Evolutionary conservation across 805 yeast genomes (phyloP).

Genomic region (Blastobotrys terrestris): DNA sequence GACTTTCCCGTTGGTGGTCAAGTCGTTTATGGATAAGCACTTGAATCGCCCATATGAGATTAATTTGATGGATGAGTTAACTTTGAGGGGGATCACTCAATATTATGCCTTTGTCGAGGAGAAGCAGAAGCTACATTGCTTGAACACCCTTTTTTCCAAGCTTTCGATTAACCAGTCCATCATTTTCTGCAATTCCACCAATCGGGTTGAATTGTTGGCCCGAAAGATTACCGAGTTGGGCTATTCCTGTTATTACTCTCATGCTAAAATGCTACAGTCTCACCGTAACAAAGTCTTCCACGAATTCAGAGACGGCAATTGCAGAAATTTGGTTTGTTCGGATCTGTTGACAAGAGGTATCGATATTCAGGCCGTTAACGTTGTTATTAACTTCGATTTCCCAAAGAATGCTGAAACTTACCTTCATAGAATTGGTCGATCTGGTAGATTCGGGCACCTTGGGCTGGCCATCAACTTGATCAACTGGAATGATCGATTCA

Average conservation of each 20-base stretch:
- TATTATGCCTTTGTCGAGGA: constrained; percentile 98
- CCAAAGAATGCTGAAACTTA: constrained; percentile 92
- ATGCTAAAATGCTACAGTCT: constrained; percentile 83
- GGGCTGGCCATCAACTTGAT: constrained; percentile 91
- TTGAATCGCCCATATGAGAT: constrained; percentile 89
- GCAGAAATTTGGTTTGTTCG: constrained; percentile 95
- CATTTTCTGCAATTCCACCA: constrained; percentile 94
- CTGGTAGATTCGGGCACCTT: constrained; percentile 87
- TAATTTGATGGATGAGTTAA: constrained; percentile 95
- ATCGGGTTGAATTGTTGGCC: constrained; percentile 91
- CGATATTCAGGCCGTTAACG: constrained; percentile 90
- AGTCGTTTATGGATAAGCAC: constrained; percentile 79
- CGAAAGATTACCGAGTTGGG: constrained; percentile 95
- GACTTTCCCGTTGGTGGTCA: constrained; percentile 88
- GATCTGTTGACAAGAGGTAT: constrained; percentile 96
- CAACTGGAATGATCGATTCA: constrained; percentile 94
- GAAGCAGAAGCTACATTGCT: constrained; percentile 89
- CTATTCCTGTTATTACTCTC: constrained; percentile 93
- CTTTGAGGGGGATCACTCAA: constrained; percentile 93
- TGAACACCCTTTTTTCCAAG: constrained; percentile 90
- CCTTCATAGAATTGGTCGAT: constrained; percentile 97
- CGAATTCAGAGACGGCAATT: constrained; percentile 79
- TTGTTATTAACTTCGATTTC: constrained; percentile 94
- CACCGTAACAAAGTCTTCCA: constrained; percentile 84
- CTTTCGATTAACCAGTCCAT: constrained; percentile 94